Evolutionary conservation across 768 basidiomycete species (phyloP).

Genomic region (Calocera cornea): DNA sequence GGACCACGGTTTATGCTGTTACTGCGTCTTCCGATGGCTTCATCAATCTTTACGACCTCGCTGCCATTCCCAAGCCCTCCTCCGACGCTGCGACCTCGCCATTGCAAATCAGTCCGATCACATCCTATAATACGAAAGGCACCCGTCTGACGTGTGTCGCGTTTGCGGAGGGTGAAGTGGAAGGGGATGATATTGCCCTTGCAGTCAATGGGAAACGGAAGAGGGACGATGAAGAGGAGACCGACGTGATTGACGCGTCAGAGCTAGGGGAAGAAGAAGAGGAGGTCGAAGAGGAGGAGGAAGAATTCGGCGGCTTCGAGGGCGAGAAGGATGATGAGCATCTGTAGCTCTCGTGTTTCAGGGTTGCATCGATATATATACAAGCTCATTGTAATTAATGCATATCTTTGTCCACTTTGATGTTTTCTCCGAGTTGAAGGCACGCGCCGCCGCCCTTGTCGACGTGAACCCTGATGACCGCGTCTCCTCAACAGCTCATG

Average conservation of each 20-base stretch:
- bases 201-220: slow-evolving; percentile 30
- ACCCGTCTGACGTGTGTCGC: slow-evolving; percentile 68
- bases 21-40: slow-evolving; percentile 86
- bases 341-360: no score
- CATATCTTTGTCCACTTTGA: no score
- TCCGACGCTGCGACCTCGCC: not conserved
- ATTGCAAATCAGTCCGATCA: slow-evolving; percentile 37
- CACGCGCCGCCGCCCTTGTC: no score
- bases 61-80: slow-evolving; percentile 31
- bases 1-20: slow-evolving; percentile 44
- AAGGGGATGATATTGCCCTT: slow-evolving; percentile 14
- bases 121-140: slow-evolving; percentile 71
- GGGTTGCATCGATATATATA: no score
- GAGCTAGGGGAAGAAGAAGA: slow-evolving; percentile 8
- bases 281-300: not conserved
- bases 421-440: no score
- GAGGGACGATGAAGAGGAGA: slow-evolving; percentile 17
- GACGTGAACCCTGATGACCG: no score
- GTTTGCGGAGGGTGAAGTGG: slow-evolving; percentile 37
- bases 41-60: slow-evolving; percentile 62
- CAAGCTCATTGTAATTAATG: no score
- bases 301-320: not conserved
- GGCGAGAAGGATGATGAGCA: no score
- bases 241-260: slow-evolving; percentile 23
- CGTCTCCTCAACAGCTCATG: no score